Percentiles rank a stretch among this genome's conserved stretches.
Conservation (phyloP, 2,329 filamentous ascomycete genomes). For the Fusarium mangiferae region DNA sequence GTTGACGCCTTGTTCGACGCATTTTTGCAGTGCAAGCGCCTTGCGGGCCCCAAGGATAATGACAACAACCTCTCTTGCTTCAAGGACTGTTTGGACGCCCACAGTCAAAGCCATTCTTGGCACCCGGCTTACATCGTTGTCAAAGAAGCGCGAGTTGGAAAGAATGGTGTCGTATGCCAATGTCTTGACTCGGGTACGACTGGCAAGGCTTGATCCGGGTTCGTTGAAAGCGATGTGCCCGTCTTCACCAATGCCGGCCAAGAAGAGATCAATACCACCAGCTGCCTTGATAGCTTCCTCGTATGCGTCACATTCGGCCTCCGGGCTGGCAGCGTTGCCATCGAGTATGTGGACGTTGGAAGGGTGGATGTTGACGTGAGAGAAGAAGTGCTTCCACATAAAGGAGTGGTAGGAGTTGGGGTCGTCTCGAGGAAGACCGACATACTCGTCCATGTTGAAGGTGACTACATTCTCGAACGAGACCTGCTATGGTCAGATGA, state of each 20-base stretch:
- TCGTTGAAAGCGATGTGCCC: slow-evolving; percentile 94
- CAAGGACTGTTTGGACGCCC: slow-evolving; percentile 84
- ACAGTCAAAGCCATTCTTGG: slow-evolving; percentile 87
- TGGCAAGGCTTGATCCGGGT: slow-evolving; percentile 81
- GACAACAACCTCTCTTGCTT: slow-evolving; percentile 83
- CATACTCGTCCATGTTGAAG: slow-evolving; percentile 96
- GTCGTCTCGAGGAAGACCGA: slow-evolving; percentile 83
- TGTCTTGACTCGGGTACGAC: slow-evolving; percentile 85
- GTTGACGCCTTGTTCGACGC: slow-evolving; percentile 83
- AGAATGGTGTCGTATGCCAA: slow-evolving; percentile 87
- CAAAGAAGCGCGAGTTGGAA: slow-evolving; percentile 87
- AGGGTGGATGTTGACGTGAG: slow-evolving; percentile 82
- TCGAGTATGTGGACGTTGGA: slow-evolving; percentile 87
- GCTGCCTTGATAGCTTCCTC: slow-evolving; percentile 79
- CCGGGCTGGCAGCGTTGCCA: slow-evolving; percentile 80
- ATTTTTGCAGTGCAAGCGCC: slow-evolving; percentile 80
- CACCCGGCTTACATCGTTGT: slow-evolving; percentile 76
- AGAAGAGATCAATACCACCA: slow-evolving; percentile 86
- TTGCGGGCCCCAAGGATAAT: slow-evolving; percentile 87
- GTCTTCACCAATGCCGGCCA: slow-evolving; percentile 86
- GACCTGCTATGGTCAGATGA: slow-evolving; percentile 59
- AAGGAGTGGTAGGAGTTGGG: slow-evolving; percentile 90
- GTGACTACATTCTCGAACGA: slow-evolving; percentile 91
- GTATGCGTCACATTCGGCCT: slow-evolving; percentile 81
- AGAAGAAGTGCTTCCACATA: slow-evolving; percentile 95